Base-by-base conservation (phyloP, 2,329 filamentous ascomycete species). In the Fusarium siculi region DNA sequence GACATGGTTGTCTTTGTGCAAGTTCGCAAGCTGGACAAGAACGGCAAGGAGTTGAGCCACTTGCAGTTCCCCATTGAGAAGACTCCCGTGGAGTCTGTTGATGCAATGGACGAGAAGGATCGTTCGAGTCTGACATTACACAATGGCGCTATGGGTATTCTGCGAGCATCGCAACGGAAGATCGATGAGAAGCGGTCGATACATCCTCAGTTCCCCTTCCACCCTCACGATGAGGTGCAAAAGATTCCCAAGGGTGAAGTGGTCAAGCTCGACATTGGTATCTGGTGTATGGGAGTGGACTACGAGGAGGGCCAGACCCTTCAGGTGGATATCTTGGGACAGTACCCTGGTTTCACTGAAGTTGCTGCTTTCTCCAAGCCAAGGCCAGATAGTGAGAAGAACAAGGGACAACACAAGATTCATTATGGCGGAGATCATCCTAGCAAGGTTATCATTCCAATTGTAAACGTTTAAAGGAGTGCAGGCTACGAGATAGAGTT, bases 391-490 rank as follows among this genome's bases (percentile, higher is more conserved):
- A 43, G 18, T 15, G 66, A 68, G 37, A 68, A 68, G 42, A 68
- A 68, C 9, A 68, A 68, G 43, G 64, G 64, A 3, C 64, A 68
- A 6, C 47, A 63, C 10, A 75, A 63, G 30, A 65, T 76, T 40
- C 59, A 76, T 30, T 73, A 62, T 30, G 72, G 74, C 2, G 62
- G 65, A 0, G 66, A 76, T 32, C 25, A 76, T 32, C 63, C 74
- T 7, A 76, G 74, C n/a, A 49, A 61, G 7, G 30, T 76, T 6
- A 75, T 76, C 23, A 54, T 76, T 11, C 74, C 74, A 4, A 67
- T 77, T 40, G 44, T 73, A 21, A 59, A 55, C 9, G 11, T 57
- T 28, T 66, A n/a, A 19, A 30, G 23, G 12, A 12, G 25, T 25
- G 19, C 16, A n/a, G 37, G 11, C 15, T 10, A 7, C 8, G 5